phyloP scores from a whole-genome alignment of 371 early-diverging fungal genomes.

The Circinella umbellata region DNA sequence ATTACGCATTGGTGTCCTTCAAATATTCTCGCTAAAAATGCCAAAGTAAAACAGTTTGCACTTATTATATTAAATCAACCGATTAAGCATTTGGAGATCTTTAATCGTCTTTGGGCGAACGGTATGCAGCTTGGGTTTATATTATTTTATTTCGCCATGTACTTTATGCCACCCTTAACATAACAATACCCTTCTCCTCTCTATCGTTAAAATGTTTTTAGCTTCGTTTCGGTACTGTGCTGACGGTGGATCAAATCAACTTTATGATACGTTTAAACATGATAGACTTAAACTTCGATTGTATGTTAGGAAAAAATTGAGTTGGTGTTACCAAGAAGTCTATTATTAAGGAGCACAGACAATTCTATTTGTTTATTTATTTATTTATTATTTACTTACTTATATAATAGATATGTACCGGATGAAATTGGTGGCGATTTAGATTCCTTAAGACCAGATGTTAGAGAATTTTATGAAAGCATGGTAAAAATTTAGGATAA shows the following conservation, averaged over 20 bases:
- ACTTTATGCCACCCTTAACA: too few relatives aligned
- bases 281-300: slow-evolving; percentile 32
- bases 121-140: slow-evolving; percentile 23
- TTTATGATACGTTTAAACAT: slow-evolving; percentile 69
- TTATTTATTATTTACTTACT: neutral
- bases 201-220: slow-evolving; percentile 14
- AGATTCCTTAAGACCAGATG: slow-evolving; percentile 76
- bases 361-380: neutral
- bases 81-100: slow-evolving; percentile 28
- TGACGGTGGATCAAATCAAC: slow-evolving; percentile 91
- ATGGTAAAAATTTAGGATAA: slow-evolving; percentile 21
- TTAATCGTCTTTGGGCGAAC: slow-evolving; percentile 40
- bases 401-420: slow-evolving; percentile 67
- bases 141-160: too few relatives aligned
- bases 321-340: slow-evolving; percentile 30
- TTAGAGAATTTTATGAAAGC: slow-evolving; percentile 68
- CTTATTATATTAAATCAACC: slow-evolving; percentile 48
- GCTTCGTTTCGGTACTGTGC: slow-evolving; percentile 79
- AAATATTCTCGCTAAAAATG: slow-evolving; percentile 30
- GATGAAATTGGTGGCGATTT: slow-evolving; percentile 85
- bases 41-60: slow-evolving; percentile 33
- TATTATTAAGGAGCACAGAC: too few relatives aligned
- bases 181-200: neutral
- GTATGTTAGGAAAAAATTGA: slow-evolving; percentile 20
- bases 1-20: slow-evolving; percentile 45